phyloP scores from a whole-genome alignment of 176 grass and related monocot species.

The Phragmites australis region DNA sequence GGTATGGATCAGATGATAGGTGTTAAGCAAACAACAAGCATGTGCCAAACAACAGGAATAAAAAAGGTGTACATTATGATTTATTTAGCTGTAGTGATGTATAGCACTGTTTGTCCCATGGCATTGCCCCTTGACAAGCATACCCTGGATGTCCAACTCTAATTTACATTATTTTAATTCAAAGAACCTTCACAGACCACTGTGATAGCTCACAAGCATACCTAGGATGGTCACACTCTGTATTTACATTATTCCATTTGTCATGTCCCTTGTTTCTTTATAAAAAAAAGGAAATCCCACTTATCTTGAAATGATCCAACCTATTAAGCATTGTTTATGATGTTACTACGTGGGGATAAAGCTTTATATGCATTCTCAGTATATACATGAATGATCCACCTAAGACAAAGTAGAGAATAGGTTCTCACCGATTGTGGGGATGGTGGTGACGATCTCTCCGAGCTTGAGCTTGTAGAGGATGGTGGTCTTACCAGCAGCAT shows the following conservation, averaged over 20 bases:
- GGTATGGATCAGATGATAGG: background rate
- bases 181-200: background rate
- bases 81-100: background rate
- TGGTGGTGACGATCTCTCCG: slow-evolving; percentile 82
- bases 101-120: too few relatives aligned
- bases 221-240: too few relatives aligned
- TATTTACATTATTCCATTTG: background rate
- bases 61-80: background rate
- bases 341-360: background rate
- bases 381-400: background rate
- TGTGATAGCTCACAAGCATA: background rate
- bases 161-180: background rate
- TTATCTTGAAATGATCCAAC: background rate
- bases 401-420: background rate
- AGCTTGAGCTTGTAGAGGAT: slow-evolving; percentile 91
- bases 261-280: background rate
- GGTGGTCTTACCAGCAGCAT: slow-evolving; percentile 82
- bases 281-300: background rate
- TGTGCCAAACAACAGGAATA: background rate
- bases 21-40: background rate
- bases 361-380: background rate
- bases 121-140: background rate
- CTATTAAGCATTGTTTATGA: background rate
- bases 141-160: background rate
- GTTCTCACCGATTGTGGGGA: slow-evolving; percentile 68